Percentiles rank a stretch among this genome's conserved stretches.
These are phyloP conservation scores for Senecio squalidus DNA, from an alignment of 140 eudicot species.

Conservation along the genomic window DNA sequence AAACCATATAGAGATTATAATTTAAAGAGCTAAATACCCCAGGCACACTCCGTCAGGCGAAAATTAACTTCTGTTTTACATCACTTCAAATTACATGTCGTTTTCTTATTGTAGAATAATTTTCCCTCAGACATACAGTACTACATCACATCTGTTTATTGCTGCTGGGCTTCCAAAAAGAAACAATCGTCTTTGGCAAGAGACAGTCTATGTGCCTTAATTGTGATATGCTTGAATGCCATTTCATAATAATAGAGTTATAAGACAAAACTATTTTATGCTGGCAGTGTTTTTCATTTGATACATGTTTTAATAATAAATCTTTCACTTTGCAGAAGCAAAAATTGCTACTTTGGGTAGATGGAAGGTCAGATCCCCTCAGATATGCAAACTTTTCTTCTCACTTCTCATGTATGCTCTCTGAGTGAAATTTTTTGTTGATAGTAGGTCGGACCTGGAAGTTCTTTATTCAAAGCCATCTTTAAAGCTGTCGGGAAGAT, in stretches of 20 bases:
- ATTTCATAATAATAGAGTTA: not conserved
- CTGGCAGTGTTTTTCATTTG: not conserved
- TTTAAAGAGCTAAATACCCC: not conserved
- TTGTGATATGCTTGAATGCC: conserved; percentile 5
- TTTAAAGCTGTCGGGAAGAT: conserved; percentile 72
- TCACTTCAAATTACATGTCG: no score
- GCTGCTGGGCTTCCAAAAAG: not conserved
- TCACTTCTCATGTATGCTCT: conserved; percentile 12
- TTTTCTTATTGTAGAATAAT: conserved; percentile 7
- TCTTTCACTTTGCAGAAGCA: conserved; percentile 62
- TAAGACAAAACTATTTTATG: not conserved
- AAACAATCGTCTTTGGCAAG: not conserved
- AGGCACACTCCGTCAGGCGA: no score
- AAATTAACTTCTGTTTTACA: no score
- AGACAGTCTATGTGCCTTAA: not conserved
- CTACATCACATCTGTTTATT: not conserved
- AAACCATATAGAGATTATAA: not conserved
- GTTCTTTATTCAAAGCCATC: conserved; percentile 70
- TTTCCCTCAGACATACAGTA: not conserved
- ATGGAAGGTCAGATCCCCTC: conserved; percentile 78
- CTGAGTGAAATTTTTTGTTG: conserved; percentile 33
- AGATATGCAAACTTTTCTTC: not conserved
- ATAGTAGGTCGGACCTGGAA: conserved; percentile 94
- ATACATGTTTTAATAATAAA: conserved; percentile 3
- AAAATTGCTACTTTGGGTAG: conserved; percentile 79